These are phyloP conservation scores for Cladosporium sp. DNA, from an alignment of 2,329 filamentous ascomycete genomes.

Conservation along the genomic window DNA sequence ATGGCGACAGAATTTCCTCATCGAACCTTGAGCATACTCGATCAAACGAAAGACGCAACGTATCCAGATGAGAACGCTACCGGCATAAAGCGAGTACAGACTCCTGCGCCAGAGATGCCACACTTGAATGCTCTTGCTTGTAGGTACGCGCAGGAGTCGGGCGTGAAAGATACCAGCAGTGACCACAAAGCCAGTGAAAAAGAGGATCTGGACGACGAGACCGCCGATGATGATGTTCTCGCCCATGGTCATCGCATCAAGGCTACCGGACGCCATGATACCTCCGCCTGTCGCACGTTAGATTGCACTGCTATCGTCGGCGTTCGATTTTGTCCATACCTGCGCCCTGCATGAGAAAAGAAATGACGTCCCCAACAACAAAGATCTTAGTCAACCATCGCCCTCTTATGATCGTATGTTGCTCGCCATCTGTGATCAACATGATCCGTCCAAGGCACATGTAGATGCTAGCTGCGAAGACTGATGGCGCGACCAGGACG, in stretches of 20 bases:
- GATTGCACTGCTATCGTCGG: neutral
- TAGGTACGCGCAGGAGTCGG: slow-evolving; percentile 30
- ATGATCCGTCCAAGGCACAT: slow-evolving; percentile 48
- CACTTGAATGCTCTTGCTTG: neutral
- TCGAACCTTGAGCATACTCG: slow-evolving; percentile 37
- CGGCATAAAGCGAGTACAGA: slow-evolving; percentile 38
- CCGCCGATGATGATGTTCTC: slow-evolving; percentile 55
- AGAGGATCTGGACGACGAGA: slow-evolving; percentile 54
- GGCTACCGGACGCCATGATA: slow-evolving; percentile 30
- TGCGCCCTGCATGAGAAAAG: slow-evolving; percentile 47
- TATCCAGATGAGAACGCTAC: slow-evolving; percentile 40
- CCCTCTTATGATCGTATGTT: slow-evolving; percentile 39
- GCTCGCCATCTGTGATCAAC: slow-evolving; percentile 36
- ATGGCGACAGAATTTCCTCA: no score
- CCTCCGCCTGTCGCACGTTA: slow-evolving; percentile 33
- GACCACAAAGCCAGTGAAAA: slow-evolving; percentile 54
- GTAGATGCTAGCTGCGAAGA: slow-evolving; percentile 51
- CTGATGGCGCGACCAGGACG: slow-evolving; percentile 44
- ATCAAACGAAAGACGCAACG: slow-evolving; percentile 47
- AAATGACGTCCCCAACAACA: slow-evolving; percentile 51
- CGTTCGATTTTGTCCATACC: slow-evolving; percentile 12
- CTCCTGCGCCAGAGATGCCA: slow-evolving; percentile 33
- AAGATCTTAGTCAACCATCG: slow-evolving; percentile 52
- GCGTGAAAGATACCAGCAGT: slow-evolving; percentile 48
- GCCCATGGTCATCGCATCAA: slow-evolving; percentile 34